Percentiles rank a stretch among this genome's conserved stretches.
Evolutionary conservation across 1,139 yeast genomes (phyloP).

Genomic region (Nakaseomyces uthaithaninus): DNA sequence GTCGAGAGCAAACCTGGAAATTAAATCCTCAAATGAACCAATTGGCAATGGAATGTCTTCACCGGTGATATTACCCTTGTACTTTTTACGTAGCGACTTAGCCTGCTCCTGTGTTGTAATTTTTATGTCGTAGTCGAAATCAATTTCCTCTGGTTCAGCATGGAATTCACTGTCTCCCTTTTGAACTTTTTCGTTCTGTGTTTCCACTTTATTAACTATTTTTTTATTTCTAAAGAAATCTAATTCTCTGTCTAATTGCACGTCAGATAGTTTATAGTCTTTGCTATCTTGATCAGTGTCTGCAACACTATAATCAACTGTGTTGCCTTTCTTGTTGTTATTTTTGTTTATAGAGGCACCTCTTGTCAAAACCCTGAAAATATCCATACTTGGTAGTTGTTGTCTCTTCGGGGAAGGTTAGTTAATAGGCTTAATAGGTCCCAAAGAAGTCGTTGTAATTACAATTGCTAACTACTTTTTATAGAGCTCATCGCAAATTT

Average conservation of each 20-base stretch:
- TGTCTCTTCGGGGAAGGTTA: too few species aligned
- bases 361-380: conserved; percentile 72
- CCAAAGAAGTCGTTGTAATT: too few species aligned
- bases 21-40: conserved; percentile 77
- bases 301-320: conserved; percentile 25
- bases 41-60: conserved; percentile 78
- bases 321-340: conserved; percentile 16
- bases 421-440: too few species aligned
- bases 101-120: conserved; percentile 55
- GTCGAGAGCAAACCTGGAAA: conserved; percentile 58
- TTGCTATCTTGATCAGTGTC: conserved; percentile 14
- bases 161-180: conserved; percentile 27
- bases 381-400: conserved; percentile 54
- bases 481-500: conserved; percentile 4
- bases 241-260: conserved; percentile 50
- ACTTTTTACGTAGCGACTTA: conserved; percentile 42
- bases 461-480: too few species aligned
- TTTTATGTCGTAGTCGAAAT: conserved; percentile 27
- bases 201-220: conserved; percentile 27
- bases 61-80: conserved; percentile 63
- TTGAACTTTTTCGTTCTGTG: conserved; percentile 20
- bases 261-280: conserved; percentile 34
- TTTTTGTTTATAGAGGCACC: conserved; percentile 72
- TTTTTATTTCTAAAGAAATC: conserved; percentile 63
- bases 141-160: conserved; percentile 31